Percentiles rank a stretch among this genome's conserved stretches.
phyloP scores from a whole-genome alignment of 164 flowering plant genomes.

The Aristolochia californica region DNA sequence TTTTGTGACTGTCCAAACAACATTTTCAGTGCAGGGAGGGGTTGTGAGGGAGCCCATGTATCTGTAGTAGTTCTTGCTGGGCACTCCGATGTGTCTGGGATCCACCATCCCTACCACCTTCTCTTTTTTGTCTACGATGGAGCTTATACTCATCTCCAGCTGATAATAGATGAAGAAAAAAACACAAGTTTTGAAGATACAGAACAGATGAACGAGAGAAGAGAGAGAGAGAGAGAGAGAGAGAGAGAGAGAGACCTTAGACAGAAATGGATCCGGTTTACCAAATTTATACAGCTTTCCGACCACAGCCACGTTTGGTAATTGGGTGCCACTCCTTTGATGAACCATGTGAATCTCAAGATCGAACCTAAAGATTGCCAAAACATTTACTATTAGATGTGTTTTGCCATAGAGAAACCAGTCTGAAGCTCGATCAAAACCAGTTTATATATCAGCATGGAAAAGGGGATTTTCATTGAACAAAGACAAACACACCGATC shows the following conservation, averaged over 20 bases:
- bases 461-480: no score
- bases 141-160: constrained; percentile 18
- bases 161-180: not conserved
- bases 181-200: no score
- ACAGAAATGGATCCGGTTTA: constrained; percentile 34
- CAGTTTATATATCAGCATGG: no score
- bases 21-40: constrained; percentile 47
- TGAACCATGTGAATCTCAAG: constrained; percentile 58
- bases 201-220: not conserved
- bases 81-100: constrained; percentile 20
- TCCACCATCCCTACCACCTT: constrained; percentile 20
- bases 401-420: no score
- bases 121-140: constrained; percentile 10
- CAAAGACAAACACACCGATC: no score
- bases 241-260: constrained; percentile 16
- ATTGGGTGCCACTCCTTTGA: constrained; percentile 13
- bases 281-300: constrained; percentile 47
- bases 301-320: constrained; percentile 26
- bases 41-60: constrained; percentile 33
- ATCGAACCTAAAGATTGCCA: not conserved
- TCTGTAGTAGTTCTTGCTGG: constrained; percentile 29
- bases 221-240: no score
- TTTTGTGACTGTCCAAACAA: constrained; percentile 38
- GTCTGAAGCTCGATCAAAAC: no score
- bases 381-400: no score